Conservation (phyloP, 2,329 filamentous ascomycete genomes). For the Anthostomella pinea region DNA sequence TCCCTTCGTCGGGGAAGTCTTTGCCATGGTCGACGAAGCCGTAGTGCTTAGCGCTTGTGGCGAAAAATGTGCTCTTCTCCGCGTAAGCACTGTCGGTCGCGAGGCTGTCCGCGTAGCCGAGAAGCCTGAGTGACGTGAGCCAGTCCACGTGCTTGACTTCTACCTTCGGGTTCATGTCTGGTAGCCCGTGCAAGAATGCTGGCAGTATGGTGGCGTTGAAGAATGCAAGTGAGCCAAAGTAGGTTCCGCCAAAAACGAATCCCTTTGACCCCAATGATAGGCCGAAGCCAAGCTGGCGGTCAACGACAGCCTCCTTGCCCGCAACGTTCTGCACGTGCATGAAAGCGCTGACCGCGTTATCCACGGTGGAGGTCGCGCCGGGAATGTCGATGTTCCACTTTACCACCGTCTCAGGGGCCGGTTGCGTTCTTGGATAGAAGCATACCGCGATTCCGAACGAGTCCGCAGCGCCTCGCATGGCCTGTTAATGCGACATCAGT, state of each 20-base stretch:
- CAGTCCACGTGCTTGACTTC: slow-evolving; percentile 18
- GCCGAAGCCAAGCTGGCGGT: slow-evolving; percentile 31
- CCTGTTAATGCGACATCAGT: slow-evolving; percentile 21
- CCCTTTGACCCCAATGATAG: slow-evolving; percentile 19
- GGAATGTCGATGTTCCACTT: slow-evolving; percentile 30
- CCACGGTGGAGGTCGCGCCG: slow-evolving; percentile 12
- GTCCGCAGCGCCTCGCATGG: slow-evolving; percentile 39
- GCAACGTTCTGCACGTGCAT: slow-evolving; percentile 32
- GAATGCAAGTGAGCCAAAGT: slow-evolving; percentile 24
- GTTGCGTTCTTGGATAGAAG: slow-evolving; percentile 35
- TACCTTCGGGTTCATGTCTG: slow-evolving; percentile 3
- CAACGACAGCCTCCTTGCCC: slow-evolving; percentile 27
- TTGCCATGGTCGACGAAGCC: slow-evolving; percentile 14
- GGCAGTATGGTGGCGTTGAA: slow-evolving; percentile 28
- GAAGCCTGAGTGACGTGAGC: slow-evolving; percentile 18
- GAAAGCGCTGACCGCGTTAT: slow-evolving; percentile 21
- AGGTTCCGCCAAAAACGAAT: slow-evolving; percentile 33
- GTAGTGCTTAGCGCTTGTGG: slow-evolving; percentile 35
- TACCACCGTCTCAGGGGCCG: slow-evolving; percentile 34
- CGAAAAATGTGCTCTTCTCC: slow-evolving; percentile 31
- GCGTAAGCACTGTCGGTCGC: slow-evolving; percentile 7
- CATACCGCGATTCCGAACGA: slow-evolving; percentile 38
- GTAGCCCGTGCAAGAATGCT: slow-evolving; percentile 23
- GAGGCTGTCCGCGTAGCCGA: slow-evolving; percentile 20
- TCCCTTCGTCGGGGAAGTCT: slow-evolving; percentile 18